These are phyloP conservation scores for Zymoseptoria passerinii DNA, from an alignment of 2,329 filamentous ascomycete genomes.

Conservation along the genomic window DNA sequence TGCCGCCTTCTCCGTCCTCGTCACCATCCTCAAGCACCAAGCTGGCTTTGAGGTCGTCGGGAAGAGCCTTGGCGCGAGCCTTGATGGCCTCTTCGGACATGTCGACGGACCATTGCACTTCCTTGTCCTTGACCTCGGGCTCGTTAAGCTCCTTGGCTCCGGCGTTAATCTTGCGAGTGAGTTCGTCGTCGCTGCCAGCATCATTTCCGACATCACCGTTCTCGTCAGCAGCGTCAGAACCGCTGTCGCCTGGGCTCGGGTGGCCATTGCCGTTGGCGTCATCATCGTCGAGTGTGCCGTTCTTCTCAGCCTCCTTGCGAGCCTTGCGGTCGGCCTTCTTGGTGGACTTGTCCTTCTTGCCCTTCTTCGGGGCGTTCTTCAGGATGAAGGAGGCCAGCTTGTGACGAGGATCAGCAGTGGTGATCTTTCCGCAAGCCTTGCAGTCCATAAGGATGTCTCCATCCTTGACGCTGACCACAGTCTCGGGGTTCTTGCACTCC, in stretches of 20 bases:
- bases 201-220: conserved; percentile 59
- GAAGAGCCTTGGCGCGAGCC: conserved; percentile 85
- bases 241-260: conserved; percentile 58
- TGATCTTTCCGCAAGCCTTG: conserved; percentile 95
- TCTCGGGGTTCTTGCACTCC: conserved; percentile 99
- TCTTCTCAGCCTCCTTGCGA: conserved; percentile 60
- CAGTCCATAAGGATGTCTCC: conserved; percentile 88
- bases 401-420: conserved; percentile 81
- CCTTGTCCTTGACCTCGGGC: conserved; percentile 58
- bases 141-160: conserved; percentile 66
- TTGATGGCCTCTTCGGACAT: conserved; percentile 92
- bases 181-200: conserved; percentile 82
- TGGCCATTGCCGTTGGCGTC: conserved; percentile 50
- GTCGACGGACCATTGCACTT: conserved; percentile 92
- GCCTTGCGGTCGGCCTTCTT: conserved; percentile 82
- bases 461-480: conserved; percentile 90
- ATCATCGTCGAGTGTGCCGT: conserved; percentile 41
- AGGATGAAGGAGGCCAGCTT: conserved; percentile 97
- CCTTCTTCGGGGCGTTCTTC: conserved; percentile 89
- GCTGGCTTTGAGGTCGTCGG: conserved; percentile 81
- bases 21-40: conserved; percentile 64
- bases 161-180: conserved; percentile 65
- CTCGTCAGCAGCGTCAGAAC: conserved; percentile 55
- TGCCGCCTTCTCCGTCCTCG: conserved; percentile 72
- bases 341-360: conserved; percentile 93